Evolutionary conservation across 176 grass and related monocot species (phyloP).

Genomic region (maize (Zea mays)): Zm-B73-REFERENCE-NAM-5.0 NC_050098.1:21615001-21615500

Average conservation of each 20-base stretch:
- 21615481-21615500: too few relatives aligned
- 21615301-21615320: not conserved
- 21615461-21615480: too few relatives aligned
- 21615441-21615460: too few relatives aligned
- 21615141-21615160: too few relatives aligned
- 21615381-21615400: not conserved
- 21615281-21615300: not conserved
- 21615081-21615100: not conserved
- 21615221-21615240: not conserved
- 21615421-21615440: not conserved
- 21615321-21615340: too few relatives aligned
- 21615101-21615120: conserved; percentile 26
- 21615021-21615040: not conserved
- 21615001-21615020: not conserved
- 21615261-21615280: not conserved
- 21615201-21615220: not conserved
- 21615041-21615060: not conserved
- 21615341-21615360: not conserved
- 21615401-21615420: not conserved
- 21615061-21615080: not conserved
- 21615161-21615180: not conserved
- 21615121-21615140: not conserved
- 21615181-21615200: too few relatives aligned
- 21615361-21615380: not conserved
- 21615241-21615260: conserved; percentile 23